These are phyloP conservation scores for Nemania serpens DNA, from an alignment of 2,329 filamentous ascomycete species.

Conservation along the genomic window DNA sequence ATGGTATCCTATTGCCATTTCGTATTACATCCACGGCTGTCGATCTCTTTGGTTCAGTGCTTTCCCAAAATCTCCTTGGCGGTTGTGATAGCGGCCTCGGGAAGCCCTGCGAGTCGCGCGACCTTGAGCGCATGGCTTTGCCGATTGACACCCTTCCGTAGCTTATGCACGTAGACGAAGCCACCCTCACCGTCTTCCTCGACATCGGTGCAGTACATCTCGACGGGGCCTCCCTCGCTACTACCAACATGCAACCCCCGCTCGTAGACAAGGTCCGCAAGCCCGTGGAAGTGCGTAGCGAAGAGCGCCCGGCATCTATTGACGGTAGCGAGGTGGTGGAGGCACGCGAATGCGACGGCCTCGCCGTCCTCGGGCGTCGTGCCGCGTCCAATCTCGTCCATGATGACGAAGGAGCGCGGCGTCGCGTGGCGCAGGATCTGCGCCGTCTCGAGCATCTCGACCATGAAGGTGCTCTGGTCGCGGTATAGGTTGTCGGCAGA, in stretches of 20 bases:
- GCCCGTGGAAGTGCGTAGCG: slow-evolving; percentile 89
- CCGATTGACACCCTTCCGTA: slow-evolving; percentile 81
- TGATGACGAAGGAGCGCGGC: slow-evolving; percentile 85
- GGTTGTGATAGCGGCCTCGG: slow-evolving; percentile 70
- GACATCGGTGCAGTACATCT: slow-evolving; percentile 88
- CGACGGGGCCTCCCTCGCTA: slow-evolving; percentile 52
- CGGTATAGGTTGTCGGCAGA: slow-evolving; percentile 94
- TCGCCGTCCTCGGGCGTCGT: slow-evolving; percentile 92
- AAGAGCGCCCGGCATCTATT: slow-evolving; percentile 85
- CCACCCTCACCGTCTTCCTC: slow-evolving; percentile 70
- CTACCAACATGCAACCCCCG: slow-evolving; percentile 47
- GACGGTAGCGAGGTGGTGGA: slow-evolving; percentile 79
- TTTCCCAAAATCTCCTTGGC: slow-evolving; percentile 63
- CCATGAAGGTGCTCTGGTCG: slow-evolving; percentile 98
- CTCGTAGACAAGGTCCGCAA: slow-evolving; percentile 75
- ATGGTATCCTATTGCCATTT: not conserved
- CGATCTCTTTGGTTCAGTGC: not conserved
- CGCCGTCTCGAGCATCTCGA: slow-evolving; percentile 97
- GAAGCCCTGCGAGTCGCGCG: slow-evolving; percentile 83
- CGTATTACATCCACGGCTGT: not conserved
- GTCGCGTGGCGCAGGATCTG: slow-evolving; percentile 87
- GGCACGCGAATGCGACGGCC: slow-evolving; percentile 85
- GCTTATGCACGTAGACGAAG: slow-evolving; percentile 85
- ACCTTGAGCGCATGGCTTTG: slow-evolving; percentile 93
- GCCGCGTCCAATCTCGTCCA: slow-evolving; percentile 96